A percentile compares a stretch with the other conserved stretches of the same genome.
phyloP scores from a whole-genome alignment of 2,329 filamentous ascomycete species.

The Diaporthe velutina region DNA sequence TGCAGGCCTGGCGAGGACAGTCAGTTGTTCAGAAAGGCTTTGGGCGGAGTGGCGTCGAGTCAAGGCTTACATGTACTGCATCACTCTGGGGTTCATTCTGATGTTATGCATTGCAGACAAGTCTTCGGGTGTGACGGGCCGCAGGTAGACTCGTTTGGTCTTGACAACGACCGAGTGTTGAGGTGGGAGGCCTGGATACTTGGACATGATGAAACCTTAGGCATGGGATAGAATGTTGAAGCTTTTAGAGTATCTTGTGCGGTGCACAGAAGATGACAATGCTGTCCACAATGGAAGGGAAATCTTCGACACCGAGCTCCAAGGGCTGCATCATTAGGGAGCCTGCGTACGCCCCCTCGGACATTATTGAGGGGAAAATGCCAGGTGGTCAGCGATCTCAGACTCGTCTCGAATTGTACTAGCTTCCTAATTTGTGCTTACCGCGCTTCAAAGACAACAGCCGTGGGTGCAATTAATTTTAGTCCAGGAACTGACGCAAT shows the following conservation, averaged over 20 bases:
- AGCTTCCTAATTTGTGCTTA: constrained; percentile 8
- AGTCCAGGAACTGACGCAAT: background rate
- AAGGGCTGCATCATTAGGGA: background rate
- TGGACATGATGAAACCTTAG: background rate
- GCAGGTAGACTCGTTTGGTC: constrained; percentile 6
- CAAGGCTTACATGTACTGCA: constrained; percentile 28
- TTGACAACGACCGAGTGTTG: constrained; percentile 8
- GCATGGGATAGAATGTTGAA: background rate
- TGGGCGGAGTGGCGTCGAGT: background rate
- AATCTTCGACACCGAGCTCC: background rate
- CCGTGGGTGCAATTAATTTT: background rate
- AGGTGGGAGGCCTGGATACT: constrained; percentile 4
- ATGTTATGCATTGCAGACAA: constrained; percentile 14
- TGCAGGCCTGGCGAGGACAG: background rate
- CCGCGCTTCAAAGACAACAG: background rate
- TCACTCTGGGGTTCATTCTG: constrained; percentile 25
- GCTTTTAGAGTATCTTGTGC: too few relatives aligned
- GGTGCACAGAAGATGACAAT: too few relatives aligned
- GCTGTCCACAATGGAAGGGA: background rate
- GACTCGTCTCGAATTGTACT: constrained; percentile 6
- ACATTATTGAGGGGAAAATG: background rate
- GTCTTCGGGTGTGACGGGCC: constrained; percentile 18
- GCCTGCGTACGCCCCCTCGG: background rate
- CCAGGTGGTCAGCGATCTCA: constrained; percentile 6
- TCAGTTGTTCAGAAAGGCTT: background rate